Conservation (phyloP, 176 grass and related monocot species). For the Otatea glauca region DNA sequence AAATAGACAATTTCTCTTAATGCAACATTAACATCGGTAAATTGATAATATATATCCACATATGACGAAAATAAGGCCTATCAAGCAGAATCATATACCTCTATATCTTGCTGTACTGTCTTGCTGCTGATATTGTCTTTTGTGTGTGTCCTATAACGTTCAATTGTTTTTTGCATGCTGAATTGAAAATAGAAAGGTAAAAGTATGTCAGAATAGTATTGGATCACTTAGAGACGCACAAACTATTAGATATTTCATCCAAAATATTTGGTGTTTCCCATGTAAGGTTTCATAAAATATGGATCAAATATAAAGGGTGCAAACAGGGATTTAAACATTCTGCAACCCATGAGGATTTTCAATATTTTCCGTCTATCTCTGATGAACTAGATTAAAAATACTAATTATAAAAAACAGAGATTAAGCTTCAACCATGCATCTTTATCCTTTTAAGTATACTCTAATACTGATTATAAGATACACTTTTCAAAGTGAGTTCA, state of each 20-base stretch:
- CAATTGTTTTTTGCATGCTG: constrained; percentile 69
- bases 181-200: constrained; percentile 19
- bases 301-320: background rate
- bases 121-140: constrained; percentile 56
- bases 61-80: background rate
- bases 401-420: background rate
- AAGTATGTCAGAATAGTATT: constrained; percentile 8
- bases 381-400: background rate
- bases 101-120: constrained; percentile 54
- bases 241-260: background rate
- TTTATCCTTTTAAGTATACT: too few relatives aligned
- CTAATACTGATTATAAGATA: too few relatives aligned
- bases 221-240: background rate
- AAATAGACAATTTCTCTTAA: background rate
- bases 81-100: constrained; percentile 46
- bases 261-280: background rate
- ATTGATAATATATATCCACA: background rate
- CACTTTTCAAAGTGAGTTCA: too few relatives aligned
- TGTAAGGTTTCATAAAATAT: constrained; percentile 14
- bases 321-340: background rate
- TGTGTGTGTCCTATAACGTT: constrained; percentile 58
- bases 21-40: background rate
- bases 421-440: constrained; percentile 13
- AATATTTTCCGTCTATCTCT: background rate
- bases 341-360: background rate